Conservation (phyloP, 768 basidiomycete genomes). For the Lyophyllum shimeji region DNA sequence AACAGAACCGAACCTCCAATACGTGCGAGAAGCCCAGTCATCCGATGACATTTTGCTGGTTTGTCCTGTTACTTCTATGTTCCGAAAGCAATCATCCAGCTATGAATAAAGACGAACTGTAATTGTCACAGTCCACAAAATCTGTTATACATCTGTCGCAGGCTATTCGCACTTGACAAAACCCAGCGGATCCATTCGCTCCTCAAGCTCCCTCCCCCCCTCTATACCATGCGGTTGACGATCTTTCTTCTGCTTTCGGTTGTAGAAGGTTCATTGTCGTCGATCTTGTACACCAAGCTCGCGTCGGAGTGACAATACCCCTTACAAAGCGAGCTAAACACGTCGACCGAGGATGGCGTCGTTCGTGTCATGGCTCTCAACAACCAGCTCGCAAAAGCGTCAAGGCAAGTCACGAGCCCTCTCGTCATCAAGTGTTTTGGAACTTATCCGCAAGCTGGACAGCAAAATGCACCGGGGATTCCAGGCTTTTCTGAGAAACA, state of each 20-base stretch:
- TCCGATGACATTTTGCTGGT: not conserved
- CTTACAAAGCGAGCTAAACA: conserved; percentile 25
- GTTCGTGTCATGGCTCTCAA: conserved; percentile 22
- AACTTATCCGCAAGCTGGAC: not conserved
- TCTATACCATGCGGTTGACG: conserved; percentile 5
- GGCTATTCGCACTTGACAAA: not conserved
- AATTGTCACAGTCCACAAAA: not conserved
- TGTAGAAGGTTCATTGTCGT: conserved; percentile 8
- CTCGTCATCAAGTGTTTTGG: not conserved
- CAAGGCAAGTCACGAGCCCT: conserved; percentile 24
- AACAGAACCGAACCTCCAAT: not conserved
- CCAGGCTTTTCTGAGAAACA: conserved; percentile 43
- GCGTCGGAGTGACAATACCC: conserved; percentile 21
- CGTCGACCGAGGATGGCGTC: conserved; percentile 22
- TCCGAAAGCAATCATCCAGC: not conserved
- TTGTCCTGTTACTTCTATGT: not conserved
- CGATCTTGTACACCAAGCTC: conserved; percentile 10
- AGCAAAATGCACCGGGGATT: conserved; percentile 47
- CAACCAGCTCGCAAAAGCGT: conserved; percentile 20
- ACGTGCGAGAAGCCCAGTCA: not conserved
- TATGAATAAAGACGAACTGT: not conserved
- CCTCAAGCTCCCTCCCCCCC: not conserved
- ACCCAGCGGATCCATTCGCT: not conserved
- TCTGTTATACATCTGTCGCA: not conserved
- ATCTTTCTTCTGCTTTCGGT: conserved; percentile 7